A percentile compares a stretch with the other conserved stretches of the same genome.
Conservation (phyloP, 176 grass and related monocot species). For the Aegilops sharonensis region DNA sequence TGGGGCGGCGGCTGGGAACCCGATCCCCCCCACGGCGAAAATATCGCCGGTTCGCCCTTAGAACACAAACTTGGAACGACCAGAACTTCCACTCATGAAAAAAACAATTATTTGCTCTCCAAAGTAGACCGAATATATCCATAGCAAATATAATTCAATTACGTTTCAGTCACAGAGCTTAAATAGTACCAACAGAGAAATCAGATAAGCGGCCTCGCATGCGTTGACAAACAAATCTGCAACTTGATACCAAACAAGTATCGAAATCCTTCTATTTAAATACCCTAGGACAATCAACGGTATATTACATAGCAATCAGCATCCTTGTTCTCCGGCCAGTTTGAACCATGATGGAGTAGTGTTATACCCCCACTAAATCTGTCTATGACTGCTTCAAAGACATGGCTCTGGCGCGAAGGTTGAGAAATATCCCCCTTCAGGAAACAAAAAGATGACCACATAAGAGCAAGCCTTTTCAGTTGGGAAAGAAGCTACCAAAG, state of each 20-base stretch:
- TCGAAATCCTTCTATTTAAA: background rate
- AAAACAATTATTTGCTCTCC: background rate
- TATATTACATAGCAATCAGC: background rate
- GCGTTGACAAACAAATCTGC: conserved; percentile 7
- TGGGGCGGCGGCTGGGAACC: too few species aligned
- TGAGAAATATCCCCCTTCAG: conserved; percentile 92
- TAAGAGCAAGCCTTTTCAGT: background rate
- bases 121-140: background rate
- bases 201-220: background rate
- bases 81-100: background rate
- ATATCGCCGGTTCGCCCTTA: background rate
- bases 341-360: background rate
- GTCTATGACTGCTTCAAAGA: conserved; percentile 61
- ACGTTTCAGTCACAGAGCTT: background rate
- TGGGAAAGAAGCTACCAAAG: background rate
- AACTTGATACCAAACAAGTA: background rate
- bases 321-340: background rate
- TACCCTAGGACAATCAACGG: background rate
- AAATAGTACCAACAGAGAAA: background rate
- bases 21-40: too few species aligned
- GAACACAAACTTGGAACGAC: background rate
- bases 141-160: background rate
- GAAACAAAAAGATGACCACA: background rate
- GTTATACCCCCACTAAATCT: background rate
- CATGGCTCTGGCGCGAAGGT: conserved; percentile 73